Base-by-base conservation (phyloP, 2,329 filamentous ascomycete species). In the Akanthomyces muscarius region DNA sequence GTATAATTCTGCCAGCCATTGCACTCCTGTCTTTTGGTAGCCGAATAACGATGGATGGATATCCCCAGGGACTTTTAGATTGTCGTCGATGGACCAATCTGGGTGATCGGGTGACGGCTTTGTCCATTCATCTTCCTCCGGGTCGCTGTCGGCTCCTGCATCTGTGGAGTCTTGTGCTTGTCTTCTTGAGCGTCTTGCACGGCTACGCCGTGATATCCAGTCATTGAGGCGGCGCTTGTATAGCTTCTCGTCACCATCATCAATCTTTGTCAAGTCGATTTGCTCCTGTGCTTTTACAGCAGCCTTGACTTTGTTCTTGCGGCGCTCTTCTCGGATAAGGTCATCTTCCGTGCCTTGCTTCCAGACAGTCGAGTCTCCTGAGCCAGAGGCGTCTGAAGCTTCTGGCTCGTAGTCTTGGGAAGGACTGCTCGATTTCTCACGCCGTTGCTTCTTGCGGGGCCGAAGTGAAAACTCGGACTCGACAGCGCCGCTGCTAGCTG, bases 1-100 rank as follows among this genome's bases (percentile, higher is more conserved):
- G 72, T 96, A 94, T 2, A 99, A 80, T 74, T 99, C 94, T 73
- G 92, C 92, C 7, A 99, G 83, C 95, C 95, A 99, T 72, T 97
- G 90, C 4, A 99, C 92, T 4, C 94, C 93, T 0, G 92, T 97
- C 75, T 97, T 97, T 71, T 99, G 95, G 68, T 99, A 99, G 66
- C 96, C 92, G 70, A 98, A 99, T 0, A 99, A 79, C 2, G 92
- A 92, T 0, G 92, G 92, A 67, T 90, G 93, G 8, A 99, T 94
- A 69, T 99, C 95, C 2, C 95, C 95, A 1, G 95, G 95, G 5
- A 99, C 81, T 58, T 85, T 89, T 63, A 96, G 86, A 3, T 86
- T 89, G 45, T 90, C 89, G 59, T 90, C 87, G 56, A 97, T 86
- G 5, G 83, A 77, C 55, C 91, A 84, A 73, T 97, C 93, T 0